These are phyloP conservation scores for Ramaria sp. DNA, from an alignment of 768 basidiomycete species.

Conservation along the genomic window DNA sequence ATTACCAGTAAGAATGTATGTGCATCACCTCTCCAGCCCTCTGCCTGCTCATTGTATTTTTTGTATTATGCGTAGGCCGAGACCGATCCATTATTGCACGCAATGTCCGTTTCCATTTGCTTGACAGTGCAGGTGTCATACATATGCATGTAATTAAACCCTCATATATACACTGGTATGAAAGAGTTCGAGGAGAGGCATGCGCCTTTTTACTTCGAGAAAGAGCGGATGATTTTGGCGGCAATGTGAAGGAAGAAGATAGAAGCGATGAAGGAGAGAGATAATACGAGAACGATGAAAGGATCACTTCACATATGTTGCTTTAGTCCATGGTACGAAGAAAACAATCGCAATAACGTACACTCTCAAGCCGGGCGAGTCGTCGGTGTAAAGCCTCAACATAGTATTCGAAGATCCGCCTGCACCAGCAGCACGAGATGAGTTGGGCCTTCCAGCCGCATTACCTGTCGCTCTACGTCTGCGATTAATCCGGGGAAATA, in stretches of 20 bases:
- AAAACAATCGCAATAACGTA: conserved; percentile 33
- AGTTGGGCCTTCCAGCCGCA: conserved; percentile 69
- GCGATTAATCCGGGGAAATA: background rate
- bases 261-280: conserved; percentile 92
- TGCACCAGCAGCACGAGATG: conserved; percentile 82
- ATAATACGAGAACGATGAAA: conserved; percentile 91
- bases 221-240: conserved; percentile 84
- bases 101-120: too few relatives aligned
- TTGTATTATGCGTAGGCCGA: too few relatives aligned
- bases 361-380: conserved; percentile 95
- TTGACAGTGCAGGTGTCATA: too few relatives aligned
- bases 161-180: background rate
- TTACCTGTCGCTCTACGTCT: conserved; percentile 66
- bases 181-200: background rate
- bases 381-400: conserved; percentile 98
- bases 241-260: conserved; percentile 99
- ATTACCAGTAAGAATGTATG: too few relatives aligned
- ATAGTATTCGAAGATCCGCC: conserved; percentile 97
- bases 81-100: too few relatives aligned
- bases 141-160: background rate
- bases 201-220: conserved; percentile 50
- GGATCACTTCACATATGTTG: conserved; percentile 55
- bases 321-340: conserved; percentile 1
- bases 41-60: too few relatives aligned
- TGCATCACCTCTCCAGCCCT: too few relatives aligned